Percentiles rank a stretch among this genome's conserved stretches.
These are phyloP conservation scores for Colletotrichum cordylinicola DNA, from an alignment of 2,329 filamentous ascomycete species.

Conservation along the genomic window DNA sequence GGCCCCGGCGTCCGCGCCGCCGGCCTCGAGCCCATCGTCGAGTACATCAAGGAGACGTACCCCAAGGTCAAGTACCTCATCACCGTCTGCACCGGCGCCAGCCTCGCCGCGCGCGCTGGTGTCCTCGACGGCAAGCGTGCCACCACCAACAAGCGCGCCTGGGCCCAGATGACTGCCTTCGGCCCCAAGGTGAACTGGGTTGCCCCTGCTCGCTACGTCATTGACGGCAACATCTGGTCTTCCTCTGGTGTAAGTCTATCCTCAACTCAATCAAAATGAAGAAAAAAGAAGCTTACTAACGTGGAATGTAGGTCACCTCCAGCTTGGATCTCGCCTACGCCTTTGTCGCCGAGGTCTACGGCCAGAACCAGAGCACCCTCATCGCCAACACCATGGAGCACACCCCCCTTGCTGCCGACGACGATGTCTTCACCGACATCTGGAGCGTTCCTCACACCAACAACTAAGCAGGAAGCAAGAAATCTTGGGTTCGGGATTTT, in stretches of 20 bases:
- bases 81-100: constrained; percentile 71
- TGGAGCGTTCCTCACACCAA: constrained; percentile 28
- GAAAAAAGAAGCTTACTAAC: background rate
- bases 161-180: constrained; percentile 50
- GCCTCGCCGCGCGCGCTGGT: constrained; percentile 62
- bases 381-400: constrained; percentile 61
- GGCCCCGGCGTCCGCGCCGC: constrained; percentile 54
- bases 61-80: constrained; percentile 60
- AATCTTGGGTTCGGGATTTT: background rate
- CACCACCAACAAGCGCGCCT: constrained; percentile 71
- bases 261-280: background rate
- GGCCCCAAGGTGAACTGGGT: constrained; percentile 65
- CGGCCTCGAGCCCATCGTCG: constrained; percentile 39
- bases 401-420: constrained; percentile 32
- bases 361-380: constrained; percentile 47
- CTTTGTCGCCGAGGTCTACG: constrained; percentile 50
- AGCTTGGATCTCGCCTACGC: constrained; percentile 41
- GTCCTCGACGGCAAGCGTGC: constrained; percentile 65
- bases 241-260: constrained; percentile 56
- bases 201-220: constrained; percentile 65
- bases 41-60: constrained; percentile 46
- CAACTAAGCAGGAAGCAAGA: background rate
- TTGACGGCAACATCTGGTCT: constrained; percentile 71
- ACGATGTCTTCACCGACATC: constrained; percentile 33
- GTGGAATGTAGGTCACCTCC: constrained; percentile 34